Percentiles rank a stretch among this genome's conserved stretches.
These are phyloP conservation scores for Flaveria floridana DNA, from an alignment of 140 eudicot species.

Conservation along the genomic window DNA sequence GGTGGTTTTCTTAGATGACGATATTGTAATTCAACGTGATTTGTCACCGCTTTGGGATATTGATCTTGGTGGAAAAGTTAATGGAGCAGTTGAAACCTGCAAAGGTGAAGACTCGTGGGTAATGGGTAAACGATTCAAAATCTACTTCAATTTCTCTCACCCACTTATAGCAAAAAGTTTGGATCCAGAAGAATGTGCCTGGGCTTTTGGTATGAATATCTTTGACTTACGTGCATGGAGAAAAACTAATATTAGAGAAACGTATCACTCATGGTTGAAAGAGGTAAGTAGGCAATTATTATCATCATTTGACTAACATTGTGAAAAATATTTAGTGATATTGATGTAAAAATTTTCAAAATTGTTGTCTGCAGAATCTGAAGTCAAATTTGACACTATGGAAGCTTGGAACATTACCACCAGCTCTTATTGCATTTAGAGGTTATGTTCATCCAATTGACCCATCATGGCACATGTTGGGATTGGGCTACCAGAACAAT, in stretches of 20 bases:
- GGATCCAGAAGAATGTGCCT: slow-evolving; percentile 96
- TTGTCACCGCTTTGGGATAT: slow-evolving; percentile 92
- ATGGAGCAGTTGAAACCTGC: slow-evolving; percentile 99
- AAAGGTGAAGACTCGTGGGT: slow-evolving; percentile 97
- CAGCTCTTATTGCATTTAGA: slow-evolving; percentile 92
- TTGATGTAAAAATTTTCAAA: background rate
- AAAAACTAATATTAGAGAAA: slow-evolving; percentile 75
- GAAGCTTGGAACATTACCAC: slow-evolving; percentile 98
- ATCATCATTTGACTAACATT: background rate
- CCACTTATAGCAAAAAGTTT: slow-evolving; percentile 78
- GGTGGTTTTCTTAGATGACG: slow-evolving; percentile 95
- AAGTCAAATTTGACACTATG: slow-evolving; percentile 87
- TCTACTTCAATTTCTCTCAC: slow-evolving; percentile 95
- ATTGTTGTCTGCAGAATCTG: slow-evolving; percentile 57
- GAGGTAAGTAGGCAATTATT: slow-evolving; percentile 50
- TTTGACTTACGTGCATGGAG: slow-evolving; percentile 93
- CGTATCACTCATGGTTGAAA: slow-evolving; percentile 89
- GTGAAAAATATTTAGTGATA: background rate
- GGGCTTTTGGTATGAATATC: slow-evolving; percentile 99
- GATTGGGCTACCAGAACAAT: slow-evolving; percentile 89
- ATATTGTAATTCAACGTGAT: slow-evolving; percentile 89
- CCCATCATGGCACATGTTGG: slow-evolving; percentile 98
- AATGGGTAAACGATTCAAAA: slow-evolving; percentile 84
- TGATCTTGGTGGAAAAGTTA: slow-evolving; percentile 87
- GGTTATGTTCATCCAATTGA: slow-evolving; percentile 91